phyloP scores from a whole-genome alignment of 805 yeast genomes.

The Suhomyces sp. region DNA sequence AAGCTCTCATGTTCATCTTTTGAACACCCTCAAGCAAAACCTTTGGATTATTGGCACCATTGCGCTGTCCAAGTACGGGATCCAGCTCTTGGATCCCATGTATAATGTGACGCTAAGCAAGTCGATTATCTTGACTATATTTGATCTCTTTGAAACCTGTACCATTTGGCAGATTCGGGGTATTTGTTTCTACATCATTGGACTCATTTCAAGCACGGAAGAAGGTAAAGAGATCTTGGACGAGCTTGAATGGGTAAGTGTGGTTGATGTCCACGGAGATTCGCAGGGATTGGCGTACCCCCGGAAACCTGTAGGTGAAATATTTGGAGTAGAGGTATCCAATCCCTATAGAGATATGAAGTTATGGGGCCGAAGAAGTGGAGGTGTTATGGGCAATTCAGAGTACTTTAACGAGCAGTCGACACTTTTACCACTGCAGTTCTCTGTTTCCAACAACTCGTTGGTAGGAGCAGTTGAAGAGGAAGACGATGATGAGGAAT shows the following conservation, averaged over 20 bases:
- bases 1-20: slow-evolving; percentile 27
- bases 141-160: slow-evolving; percentile 33
- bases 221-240: slow-evolving; percentile 86
- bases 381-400: background rate
- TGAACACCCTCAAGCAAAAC: slow-evolving; percentile 57
- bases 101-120: slow-evolving; percentile 19
- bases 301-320: slow-evolving; percentile 5
- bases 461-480: slow-evolving; percentile 8
- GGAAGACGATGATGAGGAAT: slow-evolving; percentile 5
- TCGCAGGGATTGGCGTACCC: slow-evolving; percentile 15
- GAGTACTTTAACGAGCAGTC: background rate
- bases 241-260: slow-evolving; percentile 65
- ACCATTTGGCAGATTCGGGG: slow-evolving; percentile 62
- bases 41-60: slow-evolving; percentile 88
- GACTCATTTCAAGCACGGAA: slow-evolving; percentile 64
- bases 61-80: slow-evolving; percentile 70
- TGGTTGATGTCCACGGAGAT: slow-evolving; percentile 9
- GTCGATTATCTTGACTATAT: slow-evolving; percentile 44
- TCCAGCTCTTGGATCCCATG: slow-evolving; percentile 40
- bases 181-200: slow-evolving; percentile 73
- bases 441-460: slow-evolving; percentile 1
- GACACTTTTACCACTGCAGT: background rate
- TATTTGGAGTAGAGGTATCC: slow-evolving; percentile 17
- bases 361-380: background rate
- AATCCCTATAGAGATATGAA: slow-evolving; percentile 25